Conservation (phyloP, 768 basidiomycete species). For the Sistotremastrum suecicum region DNA sequence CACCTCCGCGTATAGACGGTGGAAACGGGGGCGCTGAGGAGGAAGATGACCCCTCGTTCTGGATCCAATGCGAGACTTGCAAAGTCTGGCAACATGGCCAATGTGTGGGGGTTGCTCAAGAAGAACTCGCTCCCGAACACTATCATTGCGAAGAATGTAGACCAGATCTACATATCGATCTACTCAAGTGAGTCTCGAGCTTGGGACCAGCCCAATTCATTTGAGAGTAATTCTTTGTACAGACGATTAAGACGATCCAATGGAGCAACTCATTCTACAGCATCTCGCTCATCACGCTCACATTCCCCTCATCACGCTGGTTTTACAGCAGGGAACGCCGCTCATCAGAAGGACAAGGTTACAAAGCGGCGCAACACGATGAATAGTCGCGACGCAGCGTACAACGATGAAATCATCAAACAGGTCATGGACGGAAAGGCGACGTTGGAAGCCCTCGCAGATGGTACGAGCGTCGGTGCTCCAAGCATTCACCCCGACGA, state of each 20-base stretch:
- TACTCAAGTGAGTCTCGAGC: constrained; percentile 51
- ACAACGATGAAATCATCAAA: constrained; percentile 57
- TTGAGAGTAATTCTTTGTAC: not conserved
- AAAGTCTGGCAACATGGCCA: constrained; percentile 97
- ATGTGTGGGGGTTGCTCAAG: constrained; percentile 85
- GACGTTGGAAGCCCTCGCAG: no score
- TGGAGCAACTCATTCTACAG: constrained; percentile 20
- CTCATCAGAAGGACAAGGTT: constrained; percentile 2
- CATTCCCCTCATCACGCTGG: constrained; percentile 46
- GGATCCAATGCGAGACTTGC: constrained; percentile 96
- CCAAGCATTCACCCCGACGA: no score
- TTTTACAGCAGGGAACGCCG: constrained; percentile 34
- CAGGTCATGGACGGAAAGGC: constrained; percentile 48
- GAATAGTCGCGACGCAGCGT: constrained; percentile 92
- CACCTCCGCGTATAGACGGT: not conserved
- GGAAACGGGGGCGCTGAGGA: constrained; percentile 30
- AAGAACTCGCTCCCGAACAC: constrained; percentile 59
- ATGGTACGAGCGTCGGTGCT: no score
- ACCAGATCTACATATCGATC: constrained; percentile 71
- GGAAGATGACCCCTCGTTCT: constrained; percentile 78
- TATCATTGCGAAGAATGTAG: constrained; percentile 93
- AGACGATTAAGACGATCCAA: no score
- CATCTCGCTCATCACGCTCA: constrained; percentile 56
- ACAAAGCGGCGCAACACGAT: constrained; percentile 90
- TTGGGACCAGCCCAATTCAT: not conserved